Evolutionary conservation across 495 filamentous ascomycete species (phyloP), one percentile per base, ranked within the genome.

Genomic region (Chaetomium tenue): DNA sequence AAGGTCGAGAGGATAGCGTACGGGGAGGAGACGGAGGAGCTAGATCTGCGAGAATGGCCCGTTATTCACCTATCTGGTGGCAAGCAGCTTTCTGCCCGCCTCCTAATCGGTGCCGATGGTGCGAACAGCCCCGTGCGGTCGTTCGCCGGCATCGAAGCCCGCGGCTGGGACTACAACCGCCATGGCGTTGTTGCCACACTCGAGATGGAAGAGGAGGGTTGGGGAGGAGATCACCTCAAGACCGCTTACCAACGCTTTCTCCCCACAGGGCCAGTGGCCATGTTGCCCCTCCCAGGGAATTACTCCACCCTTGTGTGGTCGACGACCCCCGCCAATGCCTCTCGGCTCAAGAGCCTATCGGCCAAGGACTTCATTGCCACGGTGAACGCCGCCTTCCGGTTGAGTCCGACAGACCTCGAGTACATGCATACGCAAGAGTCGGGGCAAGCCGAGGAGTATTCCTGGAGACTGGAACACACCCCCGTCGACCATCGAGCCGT

Each of bases 241-340:
- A 91, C 85, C 55, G 94, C 94, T 30, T 99, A 96, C 75, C 94
- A 99, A 78, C 86, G 94, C 40, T 99, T 99, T 76, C 83, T 99
- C 22, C 94, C 94, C 2, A 89, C 90, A 0, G 94, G 94, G 0
- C 93, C 94, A 0, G 86, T 98, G 52, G 94, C 94, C 7, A 84
- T 98, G 68, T 84, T 99, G 2, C 93, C 94, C 11, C 80, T 98
- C 2, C 94, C 94, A 4, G 89, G 88, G 18, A 88, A 90, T 66
- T 84, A 84, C 67, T 86, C 91, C 5, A 90, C 91, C 0, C 81
- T 99, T 0, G 94, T 99, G 39, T 99, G 94, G 94, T 93, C 91
- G 0, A 97, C 94, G 5, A 90, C 88, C 1, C 87, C 91, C 25
- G 75, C 83, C 44, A 84, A 92, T 65, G 93, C 95, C 7, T 82